phyloP scores from a whole-genome alignment of 768 basidiomycete genomes.

The Chalciporus sphaerocephalus region DNA sequence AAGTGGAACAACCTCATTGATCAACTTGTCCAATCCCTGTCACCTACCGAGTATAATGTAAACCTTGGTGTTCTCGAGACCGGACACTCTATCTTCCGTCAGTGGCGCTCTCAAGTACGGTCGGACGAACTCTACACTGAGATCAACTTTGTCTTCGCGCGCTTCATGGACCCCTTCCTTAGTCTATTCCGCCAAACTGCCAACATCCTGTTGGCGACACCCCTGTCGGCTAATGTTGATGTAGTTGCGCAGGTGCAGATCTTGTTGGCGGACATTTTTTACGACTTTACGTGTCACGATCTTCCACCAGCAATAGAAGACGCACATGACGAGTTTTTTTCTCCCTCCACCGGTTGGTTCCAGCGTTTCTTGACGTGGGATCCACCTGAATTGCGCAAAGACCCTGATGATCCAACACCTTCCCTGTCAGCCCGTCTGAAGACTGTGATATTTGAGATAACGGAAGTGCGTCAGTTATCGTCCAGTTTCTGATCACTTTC shows the following conservation, averaged over 20 bases:
- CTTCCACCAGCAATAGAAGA: constrained; percentile 94
- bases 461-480: constrained; percentile 52
- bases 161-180: constrained; percentile 82
- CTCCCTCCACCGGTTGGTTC: constrained; percentile 62
- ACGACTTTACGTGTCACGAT: constrained; percentile 94
- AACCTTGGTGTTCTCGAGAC: constrained; percentile 92
- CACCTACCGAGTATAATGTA: constrained; percentile 71
- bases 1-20: constrained; percentile 88
- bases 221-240: constrained; percentile 36
- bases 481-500: not conserved
- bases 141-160: constrained; percentile 85
- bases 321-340: constrained; percentile 78
- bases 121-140: constrained; percentile 82
- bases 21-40: constrained; percentile 85
- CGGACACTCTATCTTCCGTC: constrained; percentile 91
- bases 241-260: constrained; percentile 70
- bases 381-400: constrained; percentile 58
- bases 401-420: constrained; percentile 76
- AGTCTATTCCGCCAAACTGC: constrained; percentile 73
- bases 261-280: constrained; percentile 80
- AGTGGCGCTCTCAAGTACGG: constrained; percentile 89
- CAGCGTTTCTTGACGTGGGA: constrained; percentile 81
- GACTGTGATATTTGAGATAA: constrained; percentile 84
- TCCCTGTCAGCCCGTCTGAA: constrained; percentile 89
- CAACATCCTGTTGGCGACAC: constrained; percentile 42